phyloP scores from a whole-genome alignment of 2,329 filamentous ascomycete species.

The Verticillium albo-atrum region DNA sequence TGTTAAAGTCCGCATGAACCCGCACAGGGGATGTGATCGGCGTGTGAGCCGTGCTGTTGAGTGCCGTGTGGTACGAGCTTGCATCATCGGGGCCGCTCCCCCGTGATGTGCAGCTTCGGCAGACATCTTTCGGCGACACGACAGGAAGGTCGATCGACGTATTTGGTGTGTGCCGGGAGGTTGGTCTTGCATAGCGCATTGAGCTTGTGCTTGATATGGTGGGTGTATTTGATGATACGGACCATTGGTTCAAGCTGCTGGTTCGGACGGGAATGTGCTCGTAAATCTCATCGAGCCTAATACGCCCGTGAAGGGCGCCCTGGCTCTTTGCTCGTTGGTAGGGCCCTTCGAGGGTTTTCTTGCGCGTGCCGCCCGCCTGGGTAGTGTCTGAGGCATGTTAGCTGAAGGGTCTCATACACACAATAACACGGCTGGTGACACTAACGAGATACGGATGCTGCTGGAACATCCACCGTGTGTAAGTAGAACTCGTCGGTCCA shows the following conservation, averaged over 20 bases:
- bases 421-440: not conserved
- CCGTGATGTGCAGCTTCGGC: conserved; percentile 9
- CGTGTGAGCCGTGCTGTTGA: conserved; percentile 4
- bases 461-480: not conserved
- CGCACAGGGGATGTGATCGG: not conserved
- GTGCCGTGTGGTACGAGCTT: conserved; percentile 8
- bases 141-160: conserved; percentile 37
- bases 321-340: conserved; percentile 18
- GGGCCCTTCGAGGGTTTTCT: conserved; percentile 2
- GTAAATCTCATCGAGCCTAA: conserved; percentile 26
- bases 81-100: conserved; percentile 11
- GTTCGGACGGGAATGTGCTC: conserved; percentile 30
- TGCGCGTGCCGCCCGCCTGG: conserved; percentile 6
- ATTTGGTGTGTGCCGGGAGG: conserved; percentile 37
- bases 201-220: conserved; percentile 34
- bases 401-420: no score
- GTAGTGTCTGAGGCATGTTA: not conserved
- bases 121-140: conserved; percentile 7
- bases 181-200: conserved; percentile 31
- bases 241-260: conserved; percentile 34
- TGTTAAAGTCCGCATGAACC: conserved; percentile 21
- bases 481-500: not conserved
- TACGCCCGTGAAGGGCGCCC: conserved; percentile 16
- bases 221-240: conserved; percentile 36
- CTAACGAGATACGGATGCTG: not conserved